These are phyloP conservation scores for Smallanthus sonchifolius DNA, from an alignment of 129 eudicot genomes.

Conservation along the genomic window DNA sequence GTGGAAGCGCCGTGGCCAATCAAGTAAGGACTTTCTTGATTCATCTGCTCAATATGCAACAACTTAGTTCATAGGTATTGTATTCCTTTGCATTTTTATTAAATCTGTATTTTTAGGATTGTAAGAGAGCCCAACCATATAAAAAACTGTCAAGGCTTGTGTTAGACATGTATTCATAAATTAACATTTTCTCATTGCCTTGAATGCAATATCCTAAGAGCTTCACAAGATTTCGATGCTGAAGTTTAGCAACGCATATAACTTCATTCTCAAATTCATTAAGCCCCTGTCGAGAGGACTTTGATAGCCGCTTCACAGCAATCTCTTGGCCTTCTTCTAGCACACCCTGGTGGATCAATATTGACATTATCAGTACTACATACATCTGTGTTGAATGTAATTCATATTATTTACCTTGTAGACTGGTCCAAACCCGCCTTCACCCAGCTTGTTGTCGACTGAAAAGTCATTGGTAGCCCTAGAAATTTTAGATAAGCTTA, in stretches of 20 bases:
- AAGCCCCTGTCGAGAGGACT: constrained; percentile 47
- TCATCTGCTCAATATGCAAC: neutral
- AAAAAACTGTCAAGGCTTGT: constrained; percentile 54
- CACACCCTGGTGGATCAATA: constrained; percentile 36
- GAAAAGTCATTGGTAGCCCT: constrained; percentile 32
- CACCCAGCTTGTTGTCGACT: constrained; percentile 25
- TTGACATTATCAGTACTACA: neutral
- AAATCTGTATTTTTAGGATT: neutral
- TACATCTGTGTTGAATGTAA: neutral
- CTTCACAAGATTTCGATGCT: no score
- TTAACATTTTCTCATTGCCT: no score
- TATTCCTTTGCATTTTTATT: neutral
- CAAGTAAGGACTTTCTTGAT: no score
- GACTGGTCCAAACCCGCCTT: constrained; percentile 34
- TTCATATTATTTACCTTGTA: constrained; percentile 13
- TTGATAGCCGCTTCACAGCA: constrained; percentile 70
- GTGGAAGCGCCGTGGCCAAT: no score
- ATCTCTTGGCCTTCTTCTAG: constrained; percentile 53
- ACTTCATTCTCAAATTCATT: constrained; percentile 26
- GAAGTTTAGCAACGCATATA: no score
- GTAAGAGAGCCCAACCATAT: constrained; percentile 39
- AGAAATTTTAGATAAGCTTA: constrained; percentile 12
- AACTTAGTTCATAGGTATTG: neutral
- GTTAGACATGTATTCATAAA: constrained; percentile 55
- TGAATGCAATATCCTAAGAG: no score